Conservation (phyloP, 2,329 filamentous ascomycete species). For the Tolypocladium tropicale region DNA sequence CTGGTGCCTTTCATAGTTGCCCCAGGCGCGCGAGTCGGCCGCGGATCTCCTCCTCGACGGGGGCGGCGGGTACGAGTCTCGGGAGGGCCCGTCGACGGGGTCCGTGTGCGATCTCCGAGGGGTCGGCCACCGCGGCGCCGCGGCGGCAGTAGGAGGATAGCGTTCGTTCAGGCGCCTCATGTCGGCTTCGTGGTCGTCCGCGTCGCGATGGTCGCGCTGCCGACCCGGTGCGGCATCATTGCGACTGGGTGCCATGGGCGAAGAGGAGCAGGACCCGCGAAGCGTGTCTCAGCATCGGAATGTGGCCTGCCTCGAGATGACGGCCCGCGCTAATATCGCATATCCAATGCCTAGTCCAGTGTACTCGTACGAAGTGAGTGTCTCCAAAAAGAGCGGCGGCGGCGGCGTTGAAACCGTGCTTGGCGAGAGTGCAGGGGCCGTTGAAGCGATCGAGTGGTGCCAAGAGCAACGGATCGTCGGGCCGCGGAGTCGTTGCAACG, state of each 20-base stretch:
- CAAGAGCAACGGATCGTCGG: neutral
- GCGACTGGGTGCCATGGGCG: conserved; percentile 16
- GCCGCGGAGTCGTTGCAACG: neutral
- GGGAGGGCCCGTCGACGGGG: neutral
- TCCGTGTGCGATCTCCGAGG: conserved; percentile 6
- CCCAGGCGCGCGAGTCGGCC: conserved; percentile 1
- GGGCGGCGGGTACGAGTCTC: conserved; percentile 1
- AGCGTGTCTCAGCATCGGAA: conserved; percentile 14
- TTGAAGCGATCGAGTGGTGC: neutral
- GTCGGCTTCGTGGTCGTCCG: neutral
- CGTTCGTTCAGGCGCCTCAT: neutral
- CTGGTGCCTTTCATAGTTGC: conserved; percentile 8
- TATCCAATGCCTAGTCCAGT: too few relatives aligned
- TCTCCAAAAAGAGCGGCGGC: neutral
- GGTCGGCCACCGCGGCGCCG: neutral
- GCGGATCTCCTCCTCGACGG: conserved; percentile 4
- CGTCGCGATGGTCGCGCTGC: conserved; percentile 4
- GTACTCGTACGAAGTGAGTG: too few relatives aligned
- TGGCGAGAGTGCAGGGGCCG: neutral
- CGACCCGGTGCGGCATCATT: conserved; percentile 8
- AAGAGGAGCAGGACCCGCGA: conserved; percentile 1
- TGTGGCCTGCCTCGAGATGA: neutral
- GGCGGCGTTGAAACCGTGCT: neutral
- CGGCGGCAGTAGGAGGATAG: neutral
- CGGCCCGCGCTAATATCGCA: neutral